Base-by-base conservation (phyloP, 1,139 yeast species). In the Williopsis jadinii region DNA sequence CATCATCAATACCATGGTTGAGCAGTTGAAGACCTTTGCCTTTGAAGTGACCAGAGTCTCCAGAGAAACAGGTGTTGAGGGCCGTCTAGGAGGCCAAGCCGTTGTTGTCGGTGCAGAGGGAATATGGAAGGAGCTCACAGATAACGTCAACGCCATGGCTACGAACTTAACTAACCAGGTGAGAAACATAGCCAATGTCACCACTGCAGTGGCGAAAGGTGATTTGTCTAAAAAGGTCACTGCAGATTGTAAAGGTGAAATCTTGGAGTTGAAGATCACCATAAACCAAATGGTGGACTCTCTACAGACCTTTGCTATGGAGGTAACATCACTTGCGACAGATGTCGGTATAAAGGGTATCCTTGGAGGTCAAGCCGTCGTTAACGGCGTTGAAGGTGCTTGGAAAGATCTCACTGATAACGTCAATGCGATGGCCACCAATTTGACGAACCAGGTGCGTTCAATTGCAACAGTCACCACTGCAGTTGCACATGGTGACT, bases 201-300 rank as follows among this genome's bases (percentile, higher is more conserved):
- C 95, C 0, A 95, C 94, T 14, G 94, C 95, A 19, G 95, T 95
- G 11, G 85, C 95, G 1, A 94, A 84, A 63, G 95, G 95, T 60
- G 95, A 86, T 60, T 84, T 86, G 61, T 84, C 95, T 0, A 71
- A 94, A 46, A 84, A 85, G 56, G 86, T 86, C 51, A 85, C 95
- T 0, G 95, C 86, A 47, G 95, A 86, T 58, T 95, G 95, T 6
- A 74, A 83, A 44, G 95, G 95, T 61, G 95, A 86, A 67, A 85
- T 86, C 88, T 90, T 85, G 60, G 95, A 95, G 2, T 72, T 86
- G 56, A 86, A 86, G 60, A 84, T 94, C 1, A 86, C 87, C 59
- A 86, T 86, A 60, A 86, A 86, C 62, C 94, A 85, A 67, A 86
- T 86, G 95, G 95, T 86, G 72, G 95, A 86, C 61, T 78, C 95